phyloP scores from a whole-genome alignment of 2,329 filamentous ascomycete species.

The Aspergillus ochraceoroseus region DNA sequence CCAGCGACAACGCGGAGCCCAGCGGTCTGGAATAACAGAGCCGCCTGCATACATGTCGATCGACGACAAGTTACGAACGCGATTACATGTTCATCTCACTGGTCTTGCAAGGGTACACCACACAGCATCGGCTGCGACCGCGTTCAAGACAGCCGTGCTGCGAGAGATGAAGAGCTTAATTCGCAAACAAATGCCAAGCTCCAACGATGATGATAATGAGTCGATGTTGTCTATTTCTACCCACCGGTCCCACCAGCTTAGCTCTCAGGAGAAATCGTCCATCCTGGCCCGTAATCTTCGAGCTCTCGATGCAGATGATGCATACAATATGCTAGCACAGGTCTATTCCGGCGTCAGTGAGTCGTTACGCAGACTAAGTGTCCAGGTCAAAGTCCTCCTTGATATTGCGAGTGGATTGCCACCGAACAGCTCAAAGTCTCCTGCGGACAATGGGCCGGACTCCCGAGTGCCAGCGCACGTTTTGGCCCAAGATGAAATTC shows the following conservation, averaged over 20 bases:
- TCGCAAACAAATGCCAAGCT: constrained; percentile 78
- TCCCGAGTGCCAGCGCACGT: constrained; percentile 27
- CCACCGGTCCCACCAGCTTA: constrained; percentile 61
- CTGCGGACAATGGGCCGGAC: constrained; percentile 26
- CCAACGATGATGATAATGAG: constrained; percentile 87
- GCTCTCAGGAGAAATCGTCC: constrained; percentile 82
- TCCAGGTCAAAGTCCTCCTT: constrained; percentile 89
- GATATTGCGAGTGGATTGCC: constrained; percentile 71
- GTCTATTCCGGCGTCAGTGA: constrained; percentile 88
- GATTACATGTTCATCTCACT: constrained; percentile 65
- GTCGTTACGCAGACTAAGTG: constrained; percentile 74
- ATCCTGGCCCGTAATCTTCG: constrained; percentile 83
- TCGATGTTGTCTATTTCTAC: constrained; percentile 85
- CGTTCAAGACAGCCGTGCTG: constrained; percentile 76
- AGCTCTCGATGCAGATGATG: constrained; percentile 74
- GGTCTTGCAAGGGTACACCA: constrained; percentile 79
- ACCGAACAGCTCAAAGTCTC: constrained; percentile 42
- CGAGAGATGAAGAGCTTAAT: constrained; percentile 84
- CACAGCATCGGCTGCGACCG: constrained; percentile 72
- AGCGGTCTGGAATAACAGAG: constrained; percentile 61
- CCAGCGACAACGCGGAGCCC: constrained; percentile 63
- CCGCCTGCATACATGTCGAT: constrained; percentile 75
- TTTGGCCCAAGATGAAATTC: constrained; percentile 54
- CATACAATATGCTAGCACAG: constrained; percentile 72
- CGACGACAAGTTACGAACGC: constrained; percentile 63